Evolutionary conservation across 805 yeast genomes (phyloP), one percentile per base, ranked within the genome.

Genomic region (Candida parachauliodes): DNA sequence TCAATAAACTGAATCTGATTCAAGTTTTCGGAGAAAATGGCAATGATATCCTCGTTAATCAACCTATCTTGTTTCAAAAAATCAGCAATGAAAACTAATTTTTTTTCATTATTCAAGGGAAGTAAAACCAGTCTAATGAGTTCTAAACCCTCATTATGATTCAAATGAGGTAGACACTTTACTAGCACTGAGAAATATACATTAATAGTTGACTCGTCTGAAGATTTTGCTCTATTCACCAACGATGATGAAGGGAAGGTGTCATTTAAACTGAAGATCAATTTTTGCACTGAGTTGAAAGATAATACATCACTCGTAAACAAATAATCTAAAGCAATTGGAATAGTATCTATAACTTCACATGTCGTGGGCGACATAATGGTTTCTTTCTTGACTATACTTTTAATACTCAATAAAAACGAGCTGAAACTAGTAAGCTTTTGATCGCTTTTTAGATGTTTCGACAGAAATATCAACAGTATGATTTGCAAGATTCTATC

Each of bases 341-440:
- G 65, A 17, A 64, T 29, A 33, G 47, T 61, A 12, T 63, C 67
- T 15, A 63, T 51, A 15, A 64, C 51, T 30, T 61, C 66, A 30
- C 39, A 48, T 0, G 67, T 62, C 5, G 53, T 37, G n/a, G 58
- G 54, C 0, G 68, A 56, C 2, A 51, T 40, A 27, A 42, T 54
- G 2, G 46, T 44, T 18, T 36, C 39, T 28, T 59, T 62, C 37
- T 60, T 61, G 9, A 63, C 55, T 9, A 50, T 41, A 6, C 45
- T 32, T 36, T 57, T 61, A 11, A 65, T 30, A 15, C 52, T 44
- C 17, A 41, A 50, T 37, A 62, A 47, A 36, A 63, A 62, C 1
- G 48, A 22, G 11, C 43, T 43, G 27, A 64, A 45, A 7, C 49
- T 43, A 21, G 44, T 44, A 15, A 59, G 16, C 39, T 62, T 64